Evolutionary conservation across 1,284 basidiomycete species (phyloP).

Genomic region (Boletellus sp.): DNA sequence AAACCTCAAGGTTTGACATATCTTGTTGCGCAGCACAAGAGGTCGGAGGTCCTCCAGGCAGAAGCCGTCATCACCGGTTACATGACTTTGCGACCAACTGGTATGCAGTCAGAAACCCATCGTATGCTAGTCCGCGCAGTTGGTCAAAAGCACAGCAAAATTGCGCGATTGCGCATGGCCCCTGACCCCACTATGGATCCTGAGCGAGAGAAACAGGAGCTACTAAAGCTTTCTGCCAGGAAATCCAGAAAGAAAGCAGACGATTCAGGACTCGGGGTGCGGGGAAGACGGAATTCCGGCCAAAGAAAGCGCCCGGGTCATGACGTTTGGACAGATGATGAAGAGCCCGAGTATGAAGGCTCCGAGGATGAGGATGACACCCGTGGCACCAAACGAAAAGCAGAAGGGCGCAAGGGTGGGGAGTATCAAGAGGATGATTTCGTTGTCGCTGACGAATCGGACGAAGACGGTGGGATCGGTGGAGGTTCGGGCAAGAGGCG

Average conservation of each 20-base stretch:
- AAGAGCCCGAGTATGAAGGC: conserved; percentile 55
- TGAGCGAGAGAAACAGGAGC: conserved; percentile 68
- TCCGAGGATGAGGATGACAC: conserved; percentile 47
- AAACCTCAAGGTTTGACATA: conserved; percentile 78
- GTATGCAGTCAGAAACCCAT: conserved; percentile 88
- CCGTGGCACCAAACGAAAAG: conserved; percentile 35
- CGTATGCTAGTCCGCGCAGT: conserved; percentile 84
- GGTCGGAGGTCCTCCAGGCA: conserved; percentile 79
- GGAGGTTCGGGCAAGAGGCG: conserved; percentile 36
- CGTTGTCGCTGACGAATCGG: conserved; percentile 71
- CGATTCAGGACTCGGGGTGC: conserved; percentile 45
- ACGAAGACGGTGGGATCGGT: conserved; percentile 53
- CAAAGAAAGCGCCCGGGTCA: conserved; percentile 45
- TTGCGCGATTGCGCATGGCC: conserved; percentile 72
- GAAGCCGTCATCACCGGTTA: conserved; percentile 81
- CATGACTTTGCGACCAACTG: conserved; percentile 81
- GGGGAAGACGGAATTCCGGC: conserved; percentile 45
- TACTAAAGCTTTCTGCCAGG: conserved; percentile 60
- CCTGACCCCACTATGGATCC: conserved; percentile 71
- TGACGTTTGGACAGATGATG: conserved; percentile 60
- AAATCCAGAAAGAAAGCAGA: conserved; percentile 54
- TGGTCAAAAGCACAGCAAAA: conserved; percentile 78
- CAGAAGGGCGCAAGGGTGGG: conserved; percentile 43
- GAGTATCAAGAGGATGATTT: conserved; percentile 84
- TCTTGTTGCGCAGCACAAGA: conserved; percentile 86